Evolutionary conservation across 257 asterid species (phyloP).

Genomic region (Nicotiana undulata): DNA sequence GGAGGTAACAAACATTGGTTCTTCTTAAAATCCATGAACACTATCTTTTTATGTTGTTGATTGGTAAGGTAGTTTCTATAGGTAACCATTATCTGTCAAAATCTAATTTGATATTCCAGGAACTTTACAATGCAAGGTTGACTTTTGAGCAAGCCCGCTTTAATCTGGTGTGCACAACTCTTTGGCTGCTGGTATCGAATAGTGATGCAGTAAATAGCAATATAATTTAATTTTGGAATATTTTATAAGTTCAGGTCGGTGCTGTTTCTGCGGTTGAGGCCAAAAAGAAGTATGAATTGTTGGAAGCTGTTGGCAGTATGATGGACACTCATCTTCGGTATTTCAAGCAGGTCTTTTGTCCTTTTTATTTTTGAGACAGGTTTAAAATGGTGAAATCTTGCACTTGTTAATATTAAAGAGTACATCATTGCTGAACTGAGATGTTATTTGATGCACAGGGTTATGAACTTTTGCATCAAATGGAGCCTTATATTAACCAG

Average conservation of each 20-base stretch:
- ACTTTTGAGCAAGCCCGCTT: constrained; percentile 88
- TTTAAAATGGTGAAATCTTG: constrained; percentile 11
- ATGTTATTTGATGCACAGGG: constrained; percentile 45
- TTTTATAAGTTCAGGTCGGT: constrained; percentile 48
- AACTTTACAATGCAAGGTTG: constrained; percentile 83
- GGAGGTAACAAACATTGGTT: constrained; percentile 54
- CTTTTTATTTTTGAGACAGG: constrained; percentile 29
- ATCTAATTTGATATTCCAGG: constrained; percentile 97
- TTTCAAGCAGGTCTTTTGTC: constrained; percentile 61
- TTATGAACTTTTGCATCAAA: constrained; percentile 79
- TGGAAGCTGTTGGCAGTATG: constrained; percentile 81
- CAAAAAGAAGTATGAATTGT: constrained; percentile 76
- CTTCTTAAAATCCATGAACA: constrained; percentile 8
- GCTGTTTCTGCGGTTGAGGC: constrained; percentile 88
- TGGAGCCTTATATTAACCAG: constrained; percentile 95
- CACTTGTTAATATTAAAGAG: not conserved
- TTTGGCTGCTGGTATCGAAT: not conserved
- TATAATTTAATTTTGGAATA: constrained; percentile 10
- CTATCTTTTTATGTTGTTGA: constrained; percentile 16
- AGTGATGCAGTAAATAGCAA: not conserved
- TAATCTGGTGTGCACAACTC: constrained; percentile 51
- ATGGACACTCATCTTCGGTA: constrained; percentile 89
- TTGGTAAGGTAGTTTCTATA: constrained; percentile 41
- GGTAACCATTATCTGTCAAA: constrained; percentile 60
- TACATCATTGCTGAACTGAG: constrained; percentile 19